These are phyloP conservation scores for Chlamydomonas schloesseri DNA, from an alignment of 139 green algal species.

Conservation along the genomic window DNA sequence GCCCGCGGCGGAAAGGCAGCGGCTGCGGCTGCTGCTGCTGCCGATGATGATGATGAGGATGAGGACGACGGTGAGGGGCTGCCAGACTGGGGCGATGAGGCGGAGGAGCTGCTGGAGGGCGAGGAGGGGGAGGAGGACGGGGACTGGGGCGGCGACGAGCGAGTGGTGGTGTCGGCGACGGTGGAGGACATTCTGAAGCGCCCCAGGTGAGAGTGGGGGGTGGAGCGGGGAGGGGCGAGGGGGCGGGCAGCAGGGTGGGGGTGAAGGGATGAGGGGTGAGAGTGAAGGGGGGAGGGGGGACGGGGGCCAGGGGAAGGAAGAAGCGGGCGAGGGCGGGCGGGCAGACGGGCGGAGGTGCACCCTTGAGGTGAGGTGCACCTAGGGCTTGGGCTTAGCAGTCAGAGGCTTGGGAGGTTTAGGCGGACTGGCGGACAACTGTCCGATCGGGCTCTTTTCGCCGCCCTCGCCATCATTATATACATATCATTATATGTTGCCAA, in stretches of 20 bases:
- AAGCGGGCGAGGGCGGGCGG: background rate
- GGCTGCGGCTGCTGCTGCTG: no score
- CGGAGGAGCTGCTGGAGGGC: slow-evolving; percentile 1
- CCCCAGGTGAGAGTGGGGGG: slow-evolving; percentile 21
- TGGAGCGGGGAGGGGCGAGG: background rate
- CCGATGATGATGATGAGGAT: background rate
- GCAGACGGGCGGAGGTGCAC: no score
- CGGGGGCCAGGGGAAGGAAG: background rate
- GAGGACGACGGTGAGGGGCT: slow-evolving; percentile 3
- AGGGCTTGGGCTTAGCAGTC: background rate
- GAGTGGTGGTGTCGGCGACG: slow-evolving; percentile 30
- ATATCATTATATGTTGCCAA: no score
- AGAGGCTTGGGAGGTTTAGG: background rate
- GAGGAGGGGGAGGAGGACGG: background rate
- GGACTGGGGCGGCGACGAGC: background rate
- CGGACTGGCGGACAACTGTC: no score
- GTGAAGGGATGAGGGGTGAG: background rate
- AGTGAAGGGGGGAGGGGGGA: background rate
- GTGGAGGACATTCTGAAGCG: slow-evolving; percentile 55
- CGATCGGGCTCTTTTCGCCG: no score
- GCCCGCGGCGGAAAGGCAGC: background rate
- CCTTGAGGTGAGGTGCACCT: no score
- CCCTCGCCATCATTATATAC: no score
- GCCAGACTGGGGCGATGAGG: slow-evolving; percentile 24
- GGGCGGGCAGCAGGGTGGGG: background rate